Base-by-base conservation (phyloP, 2,329 filamentous ascomycete genomes). In the Colletotrichum chrysophilum region DNA sequence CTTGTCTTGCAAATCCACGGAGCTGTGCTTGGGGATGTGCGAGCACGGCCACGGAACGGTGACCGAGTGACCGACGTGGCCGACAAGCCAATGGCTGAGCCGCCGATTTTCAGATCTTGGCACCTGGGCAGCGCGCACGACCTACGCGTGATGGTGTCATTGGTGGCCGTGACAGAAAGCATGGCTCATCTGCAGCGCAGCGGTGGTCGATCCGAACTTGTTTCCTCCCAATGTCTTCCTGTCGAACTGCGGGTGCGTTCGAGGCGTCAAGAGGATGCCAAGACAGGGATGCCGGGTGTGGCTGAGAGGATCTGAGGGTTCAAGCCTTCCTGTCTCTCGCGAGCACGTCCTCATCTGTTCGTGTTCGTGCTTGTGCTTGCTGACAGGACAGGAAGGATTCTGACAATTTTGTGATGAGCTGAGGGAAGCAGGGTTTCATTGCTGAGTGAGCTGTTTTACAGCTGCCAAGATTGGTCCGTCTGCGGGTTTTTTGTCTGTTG, bases 11-110 rank as follows among this genome's bases (percentile, higher is more conserved):
- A 26, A 56, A 38, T 48, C 73, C 21, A 69, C 74, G 74, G 74
- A 76, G 74, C 67, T 69, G 28, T 58, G 70, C 74, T 76, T 76
- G 74, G 74, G 74, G 74, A 76, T 76, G 70, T 76, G 74, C 74
- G 74, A 62, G 65, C 74, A 75, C 64, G 73, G 64, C 38, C 73
- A 74, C 38, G 56, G 70, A 28, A 43, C 70, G 43, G 48, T 30
- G 65, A 69, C 73, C 70, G 73, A 75, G 28, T 68, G 70, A 61
- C 74, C 74, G 70, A 76, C 55, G 69, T 76, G 70, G 65, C 74
- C 70, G 74, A 76, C 32, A 34, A 69, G 58, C 70, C 74, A 76
- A 74, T 74, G 65, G 48, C 62, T 32, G 56, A 7, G 34, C 74
- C 26, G 34, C 74, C 74, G 74, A 76, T 69, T 28, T 74, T 76